Percentiles rank a stretch among this genome's conserved stretches.
These are phyloP conservation scores for Coelastrella sp. DNA, from an alignment of 139 green algal genomes.

Conservation along the genomic window DNA sequence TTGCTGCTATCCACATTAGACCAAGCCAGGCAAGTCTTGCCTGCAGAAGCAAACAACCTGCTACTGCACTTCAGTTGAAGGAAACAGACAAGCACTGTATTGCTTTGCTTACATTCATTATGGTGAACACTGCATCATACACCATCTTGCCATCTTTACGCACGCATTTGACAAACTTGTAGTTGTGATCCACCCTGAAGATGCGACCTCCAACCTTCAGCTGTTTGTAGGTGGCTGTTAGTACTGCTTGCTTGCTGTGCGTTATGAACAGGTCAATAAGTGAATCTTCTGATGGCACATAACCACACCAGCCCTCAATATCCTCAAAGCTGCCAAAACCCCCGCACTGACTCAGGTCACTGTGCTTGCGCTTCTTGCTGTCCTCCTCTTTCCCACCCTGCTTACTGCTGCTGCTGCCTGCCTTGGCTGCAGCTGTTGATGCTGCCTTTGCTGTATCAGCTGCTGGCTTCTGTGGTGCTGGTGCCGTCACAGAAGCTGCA, in stretches of 20 bases:
- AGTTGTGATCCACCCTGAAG: neutral
- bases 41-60: no score
- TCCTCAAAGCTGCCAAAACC: slow-evolving; percentile 16
- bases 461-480: neutral
- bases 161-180: slow-evolving; percentile 31
- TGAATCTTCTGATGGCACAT: neutral
- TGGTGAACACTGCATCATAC: no score
- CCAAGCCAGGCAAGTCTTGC: no score
- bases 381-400: neutral
- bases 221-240: neutral
- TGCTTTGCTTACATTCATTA: no score
- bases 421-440: slow-evolving; percentile 1
- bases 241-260: neutral
- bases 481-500: neutral
- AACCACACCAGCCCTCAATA: neutral
- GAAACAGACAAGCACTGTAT: no score
- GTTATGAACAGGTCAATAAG: neutral
- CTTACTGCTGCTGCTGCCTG: neutral
- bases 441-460: neutral
- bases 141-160: no score
- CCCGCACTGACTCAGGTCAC: neutral
- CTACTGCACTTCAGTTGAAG: no score
- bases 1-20: no score
- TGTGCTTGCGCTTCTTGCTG: neutral
- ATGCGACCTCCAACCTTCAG: neutral